phyloP scores from a whole-genome alignment of 2,329 filamentous ascomycete species.

The Diplodia corticola region DNA sequence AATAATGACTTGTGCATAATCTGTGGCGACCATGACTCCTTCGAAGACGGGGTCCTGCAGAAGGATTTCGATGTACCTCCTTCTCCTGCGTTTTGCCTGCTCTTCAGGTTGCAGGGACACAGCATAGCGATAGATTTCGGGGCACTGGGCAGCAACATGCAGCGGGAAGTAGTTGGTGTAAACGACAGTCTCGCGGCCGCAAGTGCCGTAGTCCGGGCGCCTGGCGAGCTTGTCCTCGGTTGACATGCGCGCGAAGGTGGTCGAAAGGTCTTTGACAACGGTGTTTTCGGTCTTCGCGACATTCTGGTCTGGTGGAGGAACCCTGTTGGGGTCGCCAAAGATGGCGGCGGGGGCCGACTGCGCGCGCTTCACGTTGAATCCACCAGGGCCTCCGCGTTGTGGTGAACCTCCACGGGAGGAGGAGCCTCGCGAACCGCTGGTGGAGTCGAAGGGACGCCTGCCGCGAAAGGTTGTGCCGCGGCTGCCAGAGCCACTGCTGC shows the following conservation, averaged over 20 bases:
- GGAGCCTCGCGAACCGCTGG: slow-evolving; percentile 15
- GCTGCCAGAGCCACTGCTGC: slow-evolving; percentile 21
- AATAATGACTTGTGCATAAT: slow-evolving; percentile 39
- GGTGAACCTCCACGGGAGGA: slow-evolving; percentile 20
- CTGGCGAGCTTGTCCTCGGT: slow-evolving; percentile 30
- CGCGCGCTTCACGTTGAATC: slow-evolving; percentile 1
- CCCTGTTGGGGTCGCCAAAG: not conserved
- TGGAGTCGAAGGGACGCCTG: slow-evolving; percentile 14
- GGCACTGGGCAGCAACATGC: slow-evolving; percentile 32
- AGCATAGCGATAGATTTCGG: slow-evolving; percentile 33
- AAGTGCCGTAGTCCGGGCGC: slow-evolving; percentile 37
- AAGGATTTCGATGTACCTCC: slow-evolving; percentile 51
- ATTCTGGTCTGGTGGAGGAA: slow-evolving; percentile 18
- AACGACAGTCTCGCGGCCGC: slow-evolving; percentile 41
- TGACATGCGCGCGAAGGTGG: slow-evolving; percentile 30
- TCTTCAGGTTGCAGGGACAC: slow-evolving; percentile 37
- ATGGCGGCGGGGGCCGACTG: slow-evolving; percentile 18
- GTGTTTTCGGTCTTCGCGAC: slow-evolving; percentile 35
- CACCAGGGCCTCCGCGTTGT: slow-evolving; percentile 9
- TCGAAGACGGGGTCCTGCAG: slow-evolving; percentile 36
- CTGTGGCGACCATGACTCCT: slow-evolving; percentile 38
- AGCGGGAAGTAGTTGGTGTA: slow-evolving; percentile 45
- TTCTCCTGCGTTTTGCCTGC: slow-evolving; percentile 48
- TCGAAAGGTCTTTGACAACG: slow-evolving; percentile 29
- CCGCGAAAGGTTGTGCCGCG: slow-evolving; percentile 19